Evolutionary conservation across 2,329 filamentous ascomycete genomes (phyloP), one percentile per base, ranked within the genome.

Genomic region (Microdochium bolleyi): DNA sequence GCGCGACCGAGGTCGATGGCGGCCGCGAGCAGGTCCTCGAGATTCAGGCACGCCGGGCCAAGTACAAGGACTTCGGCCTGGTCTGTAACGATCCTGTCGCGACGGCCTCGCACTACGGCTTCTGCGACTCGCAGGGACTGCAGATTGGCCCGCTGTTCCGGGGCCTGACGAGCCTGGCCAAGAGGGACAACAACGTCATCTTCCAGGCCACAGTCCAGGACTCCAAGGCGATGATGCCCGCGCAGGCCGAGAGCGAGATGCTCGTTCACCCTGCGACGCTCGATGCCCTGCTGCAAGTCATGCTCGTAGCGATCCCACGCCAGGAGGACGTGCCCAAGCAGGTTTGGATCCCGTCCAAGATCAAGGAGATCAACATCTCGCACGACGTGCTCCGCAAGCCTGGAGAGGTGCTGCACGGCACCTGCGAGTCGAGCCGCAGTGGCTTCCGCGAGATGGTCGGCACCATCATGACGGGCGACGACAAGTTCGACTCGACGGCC

Each of bases 221-320:
- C 56, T 82, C 78, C 2, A 73, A 65, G 56, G 66, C 72, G 2
- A 70, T 67, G 48, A 83, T 83, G 79, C 79, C 79, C 0, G 68
- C 67, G 38, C 64, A 71, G 14, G 80, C 75, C 51, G 79, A 82
- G 59, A 81, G 73, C 54, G 67, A 73, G 3, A 77, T 82, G 56
- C 53, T 81, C 3, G 72, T 84, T n/a, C 80, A 84, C 56, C 80
- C 80, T 0, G 73, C 76, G 3, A 81, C 79, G 0, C 66, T 84
- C 13, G 80, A 84, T 57, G 66, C 75, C 2, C 74, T 82, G 62
- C 73, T 84, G 24, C 80, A 84, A 52, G 71, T 72, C 0, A 67
- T 77, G 1, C 74, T 82, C 50, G 68, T 70, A 5, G 24, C 48
- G 7, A 49, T 49, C 48, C 25, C 24, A 3, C 48, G 25, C 22